A percentile compares a stretch with the other conserved stretches of the same genome.
phyloP scores from a whole-genome alignment of 352 stramenopile species.

The Elongisporangium anandrum region DNA sequence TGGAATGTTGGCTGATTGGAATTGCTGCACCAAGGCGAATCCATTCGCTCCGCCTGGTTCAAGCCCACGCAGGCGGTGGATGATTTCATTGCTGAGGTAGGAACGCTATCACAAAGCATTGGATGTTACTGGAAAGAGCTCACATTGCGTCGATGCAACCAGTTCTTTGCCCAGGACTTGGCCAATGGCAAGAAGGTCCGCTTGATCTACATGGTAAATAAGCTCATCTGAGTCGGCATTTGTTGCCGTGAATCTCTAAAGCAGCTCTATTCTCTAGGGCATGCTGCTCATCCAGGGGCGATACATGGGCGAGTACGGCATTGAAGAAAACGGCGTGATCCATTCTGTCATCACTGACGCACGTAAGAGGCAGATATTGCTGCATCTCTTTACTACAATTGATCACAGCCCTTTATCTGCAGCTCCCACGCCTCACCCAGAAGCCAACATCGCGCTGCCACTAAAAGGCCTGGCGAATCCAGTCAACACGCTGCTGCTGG shows the following conservation, averaged over 20 bases:
- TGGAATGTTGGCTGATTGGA: background rate
- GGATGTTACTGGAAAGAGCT: background rate
- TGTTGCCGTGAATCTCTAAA: background rate
- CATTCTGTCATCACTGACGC: slow-evolving; percentile 70
- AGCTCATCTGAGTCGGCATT: background rate
- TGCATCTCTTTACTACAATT: background rate
- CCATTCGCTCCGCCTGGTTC: slow-evolving; percentile 50
- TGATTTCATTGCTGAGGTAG: slow-evolving; percentile 49
- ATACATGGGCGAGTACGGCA: slow-evolving; percentile 73
- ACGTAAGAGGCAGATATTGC: slow-evolving; percentile 26
- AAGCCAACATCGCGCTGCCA: slow-evolving; percentile 30
- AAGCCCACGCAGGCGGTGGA: slow-evolving; percentile 62
- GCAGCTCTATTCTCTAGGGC: slow-evolving; percentile 19
- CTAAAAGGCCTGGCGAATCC: slow-evolving; percentile 57
- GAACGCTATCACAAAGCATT: no score
- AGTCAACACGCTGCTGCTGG: slow-evolving; percentile 47
- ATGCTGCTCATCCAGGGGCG: slow-evolving; percentile 63
- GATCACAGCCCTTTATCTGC: slow-evolving; percentile 4
- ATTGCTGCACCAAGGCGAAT: slow-evolving; percentile 23
- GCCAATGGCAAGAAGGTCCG: slow-evolving; percentile 55
- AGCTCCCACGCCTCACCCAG: slow-evolving; percentile 37
- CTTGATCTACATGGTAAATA: slow-evolving; percentile 68
- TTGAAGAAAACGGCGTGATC: slow-evolving; percentile 72
- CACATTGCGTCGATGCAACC: slow-evolving; percentile 1
- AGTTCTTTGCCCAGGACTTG: slow-evolving; percentile 67